These are phyloP conservation scores for Hypoxylon lenormandii DNA, from an alignment of 495 filamentous ascomycete species.

Conservation along the genomic window DNA sequence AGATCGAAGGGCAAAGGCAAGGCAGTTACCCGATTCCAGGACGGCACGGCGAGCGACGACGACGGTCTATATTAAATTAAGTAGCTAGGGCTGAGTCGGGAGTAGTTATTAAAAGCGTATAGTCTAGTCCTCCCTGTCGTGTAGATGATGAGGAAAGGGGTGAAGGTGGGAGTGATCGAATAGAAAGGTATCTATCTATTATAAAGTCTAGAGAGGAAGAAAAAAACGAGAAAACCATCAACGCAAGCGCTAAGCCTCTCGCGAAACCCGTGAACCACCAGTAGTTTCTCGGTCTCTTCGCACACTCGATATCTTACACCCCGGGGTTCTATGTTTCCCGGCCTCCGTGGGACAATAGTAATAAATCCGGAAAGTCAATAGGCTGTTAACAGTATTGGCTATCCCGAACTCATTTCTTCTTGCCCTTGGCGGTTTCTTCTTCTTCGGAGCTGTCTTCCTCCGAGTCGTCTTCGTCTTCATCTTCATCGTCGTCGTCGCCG, in stretches of 20 bases:
- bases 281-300: constrained; percentile 2
- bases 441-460: constrained; percentile 42
- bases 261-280: no score
- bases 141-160: no score
- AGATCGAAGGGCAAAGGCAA: constrained; percentile 65
- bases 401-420: constrained; percentile 20
- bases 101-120: background rate
- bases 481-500: constrained; percentile 46
- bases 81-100: background rate
- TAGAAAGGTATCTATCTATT: constrained; percentile 29
- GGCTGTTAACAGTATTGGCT: background rate
- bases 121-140: no score
- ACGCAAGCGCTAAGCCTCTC: no score
- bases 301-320: constrained; percentile 23
- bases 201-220: constrained; percentile 1
- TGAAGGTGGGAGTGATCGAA: constrained; percentile 1
- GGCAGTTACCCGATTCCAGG: constrained; percentile 52
- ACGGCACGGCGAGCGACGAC: constrained; percentile 53
- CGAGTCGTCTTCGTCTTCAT: constrained; percentile 45
- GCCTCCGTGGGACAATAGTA: background rate
- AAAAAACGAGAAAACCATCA: no score
- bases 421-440: constrained; percentile 21
- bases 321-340: background rate
- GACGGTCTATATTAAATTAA: constrained; percentile 47
- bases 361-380: background rate